Conservation (phyloP, 805 yeast species). For the Naumovozyma castellii region DNA sequence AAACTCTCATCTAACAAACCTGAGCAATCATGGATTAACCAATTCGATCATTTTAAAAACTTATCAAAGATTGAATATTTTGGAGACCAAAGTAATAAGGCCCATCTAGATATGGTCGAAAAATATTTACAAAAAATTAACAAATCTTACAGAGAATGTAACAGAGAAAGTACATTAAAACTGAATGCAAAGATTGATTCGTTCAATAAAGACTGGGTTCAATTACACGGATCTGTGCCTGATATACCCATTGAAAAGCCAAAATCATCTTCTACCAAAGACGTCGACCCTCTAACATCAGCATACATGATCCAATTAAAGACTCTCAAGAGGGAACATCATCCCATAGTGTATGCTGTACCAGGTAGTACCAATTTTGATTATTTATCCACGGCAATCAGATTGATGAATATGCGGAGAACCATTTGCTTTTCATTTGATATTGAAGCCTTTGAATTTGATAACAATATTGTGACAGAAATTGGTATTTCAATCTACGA, state of each 20-base stretch:
- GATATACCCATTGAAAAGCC: slow-evolving; percentile 1
- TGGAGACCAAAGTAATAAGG: neutral
- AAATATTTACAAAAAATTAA: slow-evolving; percentile 7
- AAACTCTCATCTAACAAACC: neutral
- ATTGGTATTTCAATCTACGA: slow-evolving; percentile 50
- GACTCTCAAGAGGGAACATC: slow-evolving; percentile 13
- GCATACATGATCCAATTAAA: slow-evolving; percentile 9
- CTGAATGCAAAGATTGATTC: slow-evolving; percentile 8
- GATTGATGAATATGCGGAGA: slow-evolving; percentile 14
- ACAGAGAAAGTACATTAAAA: slow-evolving; percentile 5
- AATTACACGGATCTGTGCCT: slow-evolving; percentile 1
- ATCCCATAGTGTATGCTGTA: slow-evolving; percentile 16
- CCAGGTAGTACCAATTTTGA: slow-evolving; percentile 16
- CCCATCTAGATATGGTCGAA: slow-evolving; percentile 2
- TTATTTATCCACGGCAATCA: slow-evolving; percentile 16
- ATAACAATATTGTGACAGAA: slow-evolving; percentile 39
- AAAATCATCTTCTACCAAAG: slow-evolving; percentile 2
- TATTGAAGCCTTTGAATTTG: slow-evolving; percentile 47
- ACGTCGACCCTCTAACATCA: slow-evolving; percentile 2
- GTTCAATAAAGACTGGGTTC: slow-evolving; percentile 2
- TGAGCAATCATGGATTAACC: slow-evolving; percentile 14
- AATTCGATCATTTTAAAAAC: slow-evolving; percentile 12
- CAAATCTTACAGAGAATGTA: slow-evolving; percentile 3
- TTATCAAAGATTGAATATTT: slow-evolving; percentile 6
- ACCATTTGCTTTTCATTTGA: slow-evolving; percentile 41